Conservation (phyloP, 805 yeast species). For the Barnettozyma sucrosica region DNA sequence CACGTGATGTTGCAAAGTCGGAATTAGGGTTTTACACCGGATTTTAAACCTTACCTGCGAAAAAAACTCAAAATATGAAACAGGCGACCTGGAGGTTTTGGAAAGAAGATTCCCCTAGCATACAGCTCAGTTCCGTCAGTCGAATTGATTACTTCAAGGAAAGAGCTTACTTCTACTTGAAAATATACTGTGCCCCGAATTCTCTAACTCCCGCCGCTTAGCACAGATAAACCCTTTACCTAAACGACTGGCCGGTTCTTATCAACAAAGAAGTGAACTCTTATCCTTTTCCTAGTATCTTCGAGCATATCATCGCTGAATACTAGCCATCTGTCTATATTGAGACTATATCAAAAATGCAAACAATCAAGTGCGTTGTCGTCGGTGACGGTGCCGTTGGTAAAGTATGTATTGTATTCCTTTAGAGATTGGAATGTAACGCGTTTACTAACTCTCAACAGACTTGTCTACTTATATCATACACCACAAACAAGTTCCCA, state of each 20-base stretch:
- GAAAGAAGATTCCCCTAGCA: not conserved
- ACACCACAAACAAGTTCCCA: slow-evolving; percentile 95
- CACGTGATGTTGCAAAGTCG: too few relatives aligned
- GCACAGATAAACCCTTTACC: not conserved
- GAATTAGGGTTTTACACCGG: too few relatives aligned
- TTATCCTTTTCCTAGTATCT: not conserved
- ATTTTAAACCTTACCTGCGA: too few relatives aligned
- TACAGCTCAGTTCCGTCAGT: not conserved
- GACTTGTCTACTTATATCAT: slow-evolving; percentile 91
- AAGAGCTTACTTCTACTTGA: not conserved
- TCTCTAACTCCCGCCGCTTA: not conserved
- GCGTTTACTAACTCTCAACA: slow-evolving; percentile 11
- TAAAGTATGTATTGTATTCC: slow-evolving; percentile 40
- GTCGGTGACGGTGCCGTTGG: slow-evolving; percentile 99
- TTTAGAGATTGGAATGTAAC: not conserved
- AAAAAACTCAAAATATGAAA: not conserved
- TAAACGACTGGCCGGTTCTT: not conserved
- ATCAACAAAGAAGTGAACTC: not conserved
- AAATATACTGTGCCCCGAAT: not conserved
- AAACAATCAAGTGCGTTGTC: slow-evolving; percentile 84
- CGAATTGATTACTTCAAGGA: not conserved
- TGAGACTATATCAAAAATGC: slow-evolving; percentile 29
- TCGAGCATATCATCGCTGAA: not conserved
- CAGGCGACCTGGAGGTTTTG: not conserved
- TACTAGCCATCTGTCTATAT: not conserved